Evolutionary conservation across 352 stramenopile genomes (phyloP).

Genomic region (Peronosclerospora sorghi): DNA sequence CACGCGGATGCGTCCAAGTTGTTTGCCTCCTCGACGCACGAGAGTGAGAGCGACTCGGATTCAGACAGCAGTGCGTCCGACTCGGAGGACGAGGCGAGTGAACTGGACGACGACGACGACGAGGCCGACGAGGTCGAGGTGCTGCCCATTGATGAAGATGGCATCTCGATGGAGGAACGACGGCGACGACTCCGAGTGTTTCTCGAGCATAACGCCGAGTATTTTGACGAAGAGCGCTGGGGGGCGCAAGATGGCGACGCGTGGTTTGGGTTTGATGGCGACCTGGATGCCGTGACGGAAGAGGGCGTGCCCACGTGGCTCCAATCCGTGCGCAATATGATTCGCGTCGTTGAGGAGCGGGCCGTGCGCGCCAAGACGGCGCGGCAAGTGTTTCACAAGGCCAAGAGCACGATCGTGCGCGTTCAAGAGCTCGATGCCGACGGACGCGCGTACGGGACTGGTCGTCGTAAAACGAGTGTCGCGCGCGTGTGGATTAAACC

Average conservation of each 20-base stretch:
- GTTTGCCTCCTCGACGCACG: constrained; percentile 15
- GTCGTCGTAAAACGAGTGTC: constrained; percentile 89
- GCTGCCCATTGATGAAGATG: constrained; percentile 25
- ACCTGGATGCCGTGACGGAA: constrained; percentile 64
- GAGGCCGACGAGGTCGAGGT: constrained; percentile 17
- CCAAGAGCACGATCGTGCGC: constrained; percentile 66
- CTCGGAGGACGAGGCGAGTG: constrained; percentile 2
- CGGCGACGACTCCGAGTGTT: constrained; percentile 19
- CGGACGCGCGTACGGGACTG: constrained; percentile 83
- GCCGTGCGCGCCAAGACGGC: constrained; percentile 55
- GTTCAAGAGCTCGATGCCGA: constrained; percentile 61
- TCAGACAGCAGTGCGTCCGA: constrained; percentile 21
- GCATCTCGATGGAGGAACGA: constrained; percentile 18
- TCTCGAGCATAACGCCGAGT: constrained; percentile 38
- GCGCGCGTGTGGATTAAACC: constrained; percentile 92
- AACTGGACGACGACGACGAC: constrained; percentile 6
- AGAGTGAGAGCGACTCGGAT: constrained; percentile 10
- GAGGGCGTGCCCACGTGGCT: constrained; percentile 76
- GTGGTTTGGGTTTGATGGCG: constrained; percentile 72
- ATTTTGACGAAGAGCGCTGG: constrained; percentile 62
- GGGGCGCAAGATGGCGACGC: constrained; percentile 53
- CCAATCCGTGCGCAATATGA: constrained; percentile 66
- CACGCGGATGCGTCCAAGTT: constrained; percentile 18
- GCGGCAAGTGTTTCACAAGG: constrained; percentile 50
- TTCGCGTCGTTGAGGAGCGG: constrained; percentile 50